A percentile compares a stretch with the other conserved stretches of the same genome.
Evolutionary conservation across 2,329 filamentous ascomycete species (phyloP).

Genomic region (Aspergillus sp.): DNA sequence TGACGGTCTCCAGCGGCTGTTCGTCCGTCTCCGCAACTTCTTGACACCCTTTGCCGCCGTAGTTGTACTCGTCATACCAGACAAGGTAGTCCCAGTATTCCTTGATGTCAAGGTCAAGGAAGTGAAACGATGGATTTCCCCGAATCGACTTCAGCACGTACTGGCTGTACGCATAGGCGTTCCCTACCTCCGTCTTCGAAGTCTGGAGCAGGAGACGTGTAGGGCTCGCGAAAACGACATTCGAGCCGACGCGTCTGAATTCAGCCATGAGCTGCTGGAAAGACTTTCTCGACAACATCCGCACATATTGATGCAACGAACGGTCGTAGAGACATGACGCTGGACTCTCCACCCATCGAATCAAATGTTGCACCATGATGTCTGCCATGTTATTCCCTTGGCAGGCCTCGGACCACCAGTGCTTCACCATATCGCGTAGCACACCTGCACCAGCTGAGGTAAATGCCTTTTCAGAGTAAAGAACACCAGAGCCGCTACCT

Average conservation of each 20-base stretch:
- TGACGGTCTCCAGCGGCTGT: slow-evolving; percentile 83
- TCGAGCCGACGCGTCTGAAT: slow-evolving; percentile 90
- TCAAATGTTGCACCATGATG: slow-evolving; percentile 93
- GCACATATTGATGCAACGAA: slow-evolving; percentile 92
- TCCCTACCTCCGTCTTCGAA: slow-evolving; percentile 93
- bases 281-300: slow-evolving; percentile 97
- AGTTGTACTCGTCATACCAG: slow-evolving; percentile 99
- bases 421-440: slow-evolving; percentile 95
- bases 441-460: slow-evolving; percentile 88
- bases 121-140: slow-evolving; percentile 91
- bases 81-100: slow-evolving; percentile 99
- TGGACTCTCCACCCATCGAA: slow-evolving; percentile 94
- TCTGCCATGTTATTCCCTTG: slow-evolving; percentile 92
- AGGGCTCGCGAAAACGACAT: slow-evolving; percentile 90
- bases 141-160: slow-evolving; percentile 99
- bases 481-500: slow-evolving; percentile 62
- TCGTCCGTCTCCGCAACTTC: slow-evolving; percentile 74
- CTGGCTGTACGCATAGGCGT: slow-evolving; percentile 93
- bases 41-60: slow-evolving; percentile 87
- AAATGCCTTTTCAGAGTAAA: slow-evolving; percentile 87
- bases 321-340: slow-evolving; percentile 94
- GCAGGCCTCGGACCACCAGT: slow-evolving; percentile 96
- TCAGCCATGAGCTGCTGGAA: slow-evolving; percentile 96
- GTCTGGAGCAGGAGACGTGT: slow-evolving; percentile 91
- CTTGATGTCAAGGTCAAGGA: slow-evolving; percentile 93